Percentiles rank a stretch among this genome's conserved stretches.
Conservation (phyloP, 371 early-diverging fungal species). For the Rhizopus stolonifer region DNA sequence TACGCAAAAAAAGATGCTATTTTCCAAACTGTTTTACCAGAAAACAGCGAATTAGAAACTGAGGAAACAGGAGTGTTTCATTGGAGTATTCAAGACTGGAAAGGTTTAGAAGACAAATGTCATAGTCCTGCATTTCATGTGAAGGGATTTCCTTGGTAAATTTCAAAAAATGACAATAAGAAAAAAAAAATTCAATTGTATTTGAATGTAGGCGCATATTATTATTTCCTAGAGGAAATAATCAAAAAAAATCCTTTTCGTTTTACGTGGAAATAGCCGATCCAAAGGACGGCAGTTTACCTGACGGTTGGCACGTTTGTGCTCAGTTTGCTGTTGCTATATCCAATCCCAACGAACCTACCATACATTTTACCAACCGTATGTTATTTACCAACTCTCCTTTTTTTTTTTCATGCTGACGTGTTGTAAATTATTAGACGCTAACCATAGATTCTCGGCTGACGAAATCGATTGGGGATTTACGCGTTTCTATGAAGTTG, state of each 20-base stretch:
- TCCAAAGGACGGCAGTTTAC: slow-evolving; percentile 35
- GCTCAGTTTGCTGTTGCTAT: slow-evolving; percentile 83
- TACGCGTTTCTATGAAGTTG: slow-evolving; percentile 70
- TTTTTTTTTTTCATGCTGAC: not conserved
- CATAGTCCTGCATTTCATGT: slow-evolving; percentile 21
- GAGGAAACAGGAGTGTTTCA: slow-evolving; percentile 11
- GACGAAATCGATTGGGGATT: slow-evolving; percentile 96
- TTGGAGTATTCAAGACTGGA: slow-evolving; percentile 30
- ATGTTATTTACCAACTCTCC: slow-evolving; percentile 29
- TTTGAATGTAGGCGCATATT: slow-evolving; percentile 45
- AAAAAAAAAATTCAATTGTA: not conserved
- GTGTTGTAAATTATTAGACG: slow-evolving; percentile 46
- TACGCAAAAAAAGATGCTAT: slow-evolving; percentile 14
- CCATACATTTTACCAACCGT: slow-evolving; percentile 62
- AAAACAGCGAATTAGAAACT: slow-evolving; percentile 20
- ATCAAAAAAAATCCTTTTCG: slow-evolving; percentile 65
- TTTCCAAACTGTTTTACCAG: slow-evolving; percentile 14
- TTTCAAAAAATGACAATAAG: not conserved
- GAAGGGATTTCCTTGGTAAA: slow-evolving; percentile 25
- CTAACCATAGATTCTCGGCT: slow-evolving; percentile 82
- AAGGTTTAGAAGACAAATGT: slow-evolving; percentile 17
- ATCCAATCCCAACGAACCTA: slow-evolving; percentile 77
- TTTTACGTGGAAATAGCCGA: slow-evolving; percentile 86
- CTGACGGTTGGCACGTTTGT: slow-evolving; percentile 78
- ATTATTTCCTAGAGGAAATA: slow-evolving; percentile 91